Base-by-base conservation (phyloP, 2,329 filamentous ascomycete species). In the Ophiostoma sp. region DNA sequence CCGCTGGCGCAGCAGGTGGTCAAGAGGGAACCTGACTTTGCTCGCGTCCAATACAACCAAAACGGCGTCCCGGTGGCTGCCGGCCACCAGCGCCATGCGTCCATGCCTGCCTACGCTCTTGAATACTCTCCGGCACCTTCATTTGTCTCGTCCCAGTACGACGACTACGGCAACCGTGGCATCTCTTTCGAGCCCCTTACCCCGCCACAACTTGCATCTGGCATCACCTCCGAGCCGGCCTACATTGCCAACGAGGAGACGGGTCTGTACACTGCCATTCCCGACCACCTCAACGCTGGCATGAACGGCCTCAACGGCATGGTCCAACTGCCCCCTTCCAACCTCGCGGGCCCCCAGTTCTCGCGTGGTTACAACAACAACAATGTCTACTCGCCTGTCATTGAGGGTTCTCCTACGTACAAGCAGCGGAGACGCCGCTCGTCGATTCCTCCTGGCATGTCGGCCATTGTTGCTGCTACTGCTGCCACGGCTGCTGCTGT, bases 171-270 rank as follows among this genome's bases (percentile, higher is more conserved):
- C 88, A 95, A 95, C 81, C 92, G 96, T 73, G 96, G 94, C 70
- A 90, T 98, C 79, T 98, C 95, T 2, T 99, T 95, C 81, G 96
- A 99, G 86, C 96, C 96, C 70, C 90, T 99, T 78, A 99, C 96
- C 0, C 96, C 96, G 74, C 96, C 96, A 19, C 96, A 98, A 81
- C 94, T 98, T 83, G 90, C 93, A 17, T 84, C 96, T 74, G 91
- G 89, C 75, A 91, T 97, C 77, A 89, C 92, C 74, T 88, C 92
- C 55, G 96, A 99, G 85, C 94, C 96, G 11, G 94, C 96, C 11
- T 99, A 98, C 85, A 97, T 99, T 82, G 94, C 95, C 75, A 98
- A 98, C 81, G 96, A 99, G 84, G 96, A 98, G 82, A 97, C 95
- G 63, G 95, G 95, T 74, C 87, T 98, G 66, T 98, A 98, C 87